These are phyloP conservation scores for Desmodesmus armatus DNA, from an alignment of 139 green algal genomes.

Conservation along the genomic window DNA sequence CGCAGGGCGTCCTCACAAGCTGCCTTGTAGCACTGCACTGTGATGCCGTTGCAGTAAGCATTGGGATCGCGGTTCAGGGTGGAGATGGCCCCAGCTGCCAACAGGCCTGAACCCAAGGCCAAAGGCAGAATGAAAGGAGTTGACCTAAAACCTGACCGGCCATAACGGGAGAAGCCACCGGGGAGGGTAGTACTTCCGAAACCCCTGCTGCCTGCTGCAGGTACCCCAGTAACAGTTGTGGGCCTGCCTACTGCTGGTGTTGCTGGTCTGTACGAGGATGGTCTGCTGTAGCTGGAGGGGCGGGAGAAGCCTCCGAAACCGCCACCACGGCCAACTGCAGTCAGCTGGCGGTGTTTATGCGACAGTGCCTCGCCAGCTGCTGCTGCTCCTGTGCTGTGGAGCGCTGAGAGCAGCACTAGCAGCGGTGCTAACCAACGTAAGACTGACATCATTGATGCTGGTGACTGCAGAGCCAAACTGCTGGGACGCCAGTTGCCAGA, in stretches of 20 bases:
- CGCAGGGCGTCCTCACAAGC: not conserved
- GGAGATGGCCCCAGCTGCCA: not conserved
- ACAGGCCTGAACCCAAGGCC: not conserved
- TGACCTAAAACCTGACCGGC: slow-evolving; percentile 10
- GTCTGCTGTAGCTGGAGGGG: not conserved
- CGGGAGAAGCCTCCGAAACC: not conserved
- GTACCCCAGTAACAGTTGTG: no score
- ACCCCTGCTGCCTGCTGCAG: no score
- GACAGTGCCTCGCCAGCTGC: not conserved
- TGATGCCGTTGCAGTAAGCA: not conserved
- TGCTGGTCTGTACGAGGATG: not conserved
- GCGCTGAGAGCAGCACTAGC: no score
- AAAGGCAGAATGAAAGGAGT: not conserved
- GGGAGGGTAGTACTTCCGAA: not conserved
- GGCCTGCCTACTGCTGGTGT: not conserved
- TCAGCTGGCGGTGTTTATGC: not conserved
- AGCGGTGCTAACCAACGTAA: no score
- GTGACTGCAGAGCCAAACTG: no score
- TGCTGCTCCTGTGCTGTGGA: slow-evolving; percentile 11
- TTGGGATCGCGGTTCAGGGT: not conserved
- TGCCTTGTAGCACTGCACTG: slow-evolving; percentile 12
- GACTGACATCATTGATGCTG: no score
- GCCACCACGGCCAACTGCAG: not conserved
- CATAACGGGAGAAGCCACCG: not conserved
- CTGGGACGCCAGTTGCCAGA: no score